Percentiles rank a stretch among this genome's conserved stretches.
Evolutionary conservation across 2,329 filamentous ascomycete species (phyloP).

Genomic region (Cryphonectria radicalis): DNA sequence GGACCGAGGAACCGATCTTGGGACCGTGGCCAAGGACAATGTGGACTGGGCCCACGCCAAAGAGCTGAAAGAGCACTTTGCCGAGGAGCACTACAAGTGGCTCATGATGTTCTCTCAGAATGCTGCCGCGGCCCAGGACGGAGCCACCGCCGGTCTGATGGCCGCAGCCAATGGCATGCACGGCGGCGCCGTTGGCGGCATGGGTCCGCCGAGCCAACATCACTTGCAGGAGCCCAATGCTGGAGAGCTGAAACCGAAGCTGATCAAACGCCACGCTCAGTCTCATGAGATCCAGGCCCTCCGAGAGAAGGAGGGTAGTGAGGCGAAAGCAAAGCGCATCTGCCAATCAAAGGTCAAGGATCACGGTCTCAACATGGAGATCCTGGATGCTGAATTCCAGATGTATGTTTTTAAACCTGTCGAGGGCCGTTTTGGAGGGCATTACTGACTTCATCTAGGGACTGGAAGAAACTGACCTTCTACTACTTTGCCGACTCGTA

Average conservation of each 20-base stretch:
- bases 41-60: slow-evolving; percentile 88
- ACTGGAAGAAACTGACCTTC: slow-evolving; percentile 98
- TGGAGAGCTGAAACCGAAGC: slow-evolving; percentile 87
- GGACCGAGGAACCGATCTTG: slow-evolving; percentile 92
- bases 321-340: slow-evolving; percentile 95
- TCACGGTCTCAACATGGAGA: slow-evolving; percentile 96
- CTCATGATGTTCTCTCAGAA: slow-evolving; percentile 97
- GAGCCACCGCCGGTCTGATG: slow-evolving; percentile 64
- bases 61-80: slow-evolving; percentile 86
- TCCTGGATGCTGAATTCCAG: slow-evolving; percentile 97
- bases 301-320: slow-evolving; percentile 94
- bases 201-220: slow-evolving; percentile 76
- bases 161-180: slow-evolving; percentile 66
- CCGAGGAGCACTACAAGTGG: slow-evolving; percentile 96
- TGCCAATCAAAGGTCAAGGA: slow-evolving; percentile 97
- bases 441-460: slow-evolving; percentile 58
- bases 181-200: slow-evolving; percentile 74
- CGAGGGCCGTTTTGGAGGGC: not conserved
- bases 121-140: slow-evolving; percentile 65
- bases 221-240: slow-evolving; percentile 72
- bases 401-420: slow-evolving; percentile 69
- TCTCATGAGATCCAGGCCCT: slow-evolving; percentile 87
- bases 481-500: slow-evolving; percentile 99
- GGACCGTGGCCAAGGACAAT: slow-evolving; percentile 87
- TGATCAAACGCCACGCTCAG: slow-evolving; percentile 94